Base-by-base conservation (phyloP, 2,329 filamentous ascomycete species). In the Aureobasidium sp. region DNA sequence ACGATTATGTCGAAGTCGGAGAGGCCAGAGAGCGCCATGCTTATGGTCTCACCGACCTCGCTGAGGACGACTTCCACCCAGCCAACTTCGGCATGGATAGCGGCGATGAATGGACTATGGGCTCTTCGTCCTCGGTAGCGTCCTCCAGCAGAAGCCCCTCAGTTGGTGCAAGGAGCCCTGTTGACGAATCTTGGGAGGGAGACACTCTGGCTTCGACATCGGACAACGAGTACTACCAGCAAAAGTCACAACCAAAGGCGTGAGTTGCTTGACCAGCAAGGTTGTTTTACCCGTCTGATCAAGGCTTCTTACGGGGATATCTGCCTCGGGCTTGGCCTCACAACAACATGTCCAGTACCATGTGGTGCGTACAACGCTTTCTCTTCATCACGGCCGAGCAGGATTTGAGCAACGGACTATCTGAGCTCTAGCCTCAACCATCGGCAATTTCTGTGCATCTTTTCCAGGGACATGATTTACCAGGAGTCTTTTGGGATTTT, bases 1-100 rank as follows among this genome's bases (percentile, higher is more conserved):
- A 97, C 76, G 92, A 97, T 70, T 96, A 91, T 68, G 86, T 96
- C 64, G 92, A 97, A 78, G 77, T 87, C 63, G 93, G 93, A 68
- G 88, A 95, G 63, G 75, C 76, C 20, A 72, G 77, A 64, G 76
- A 79, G 52, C 73, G 77, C 53, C 81, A 82, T 67, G 79, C 80
- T 41, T 83, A 84, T 65, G 81, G 78, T 64, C 74, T 86, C 65
- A 79, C 82, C 57, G 80, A 80, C 59, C 77, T 86, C 47, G 72
- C 72, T 55, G 82, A 82, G 67, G 82, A 82, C 67, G 74, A 77
- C 55, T 78, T 78, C 66, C 75, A 76, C 63, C 73, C 75, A 0
- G 68, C 69, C 12, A 70, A 82, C 49, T 58, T 58, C 27, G 81
- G 83, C 56, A 67, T 68, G 52, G 87, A 92, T 67, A 91, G 88